phyloP scores from a whole-genome alignment of 768 basidiomycete species.

The Leccinum incarnatum region DNA sequence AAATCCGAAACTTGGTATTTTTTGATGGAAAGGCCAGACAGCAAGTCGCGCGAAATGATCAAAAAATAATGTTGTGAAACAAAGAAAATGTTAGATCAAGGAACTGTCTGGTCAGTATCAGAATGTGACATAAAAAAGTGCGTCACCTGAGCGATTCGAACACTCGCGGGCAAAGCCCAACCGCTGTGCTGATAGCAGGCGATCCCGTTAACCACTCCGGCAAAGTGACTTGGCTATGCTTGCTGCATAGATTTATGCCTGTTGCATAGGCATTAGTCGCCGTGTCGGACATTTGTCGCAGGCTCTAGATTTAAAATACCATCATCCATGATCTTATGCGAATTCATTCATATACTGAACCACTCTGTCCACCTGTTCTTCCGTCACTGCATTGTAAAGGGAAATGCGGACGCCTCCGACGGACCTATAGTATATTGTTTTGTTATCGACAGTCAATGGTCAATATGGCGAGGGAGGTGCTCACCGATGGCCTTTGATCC shows the following conservation, averaged over 20 bases:
- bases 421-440: conserved; percentile 37
- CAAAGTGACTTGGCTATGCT: conserved; percentile 61
- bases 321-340: conserved; percentile 18
- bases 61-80: neutral
- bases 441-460: neutral
- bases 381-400: conserved; percentile 85
- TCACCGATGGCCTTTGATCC: conserved; percentile 90
- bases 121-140: conserved; percentile 27
- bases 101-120: neutral
- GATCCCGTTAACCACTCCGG: conserved; percentile 93
- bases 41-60: neutral
- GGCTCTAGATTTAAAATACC: conserved; percentile 6
- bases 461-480: conserved; percentile 29
- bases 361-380: conserved; percentile 64
- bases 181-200: conserved; percentile 62
- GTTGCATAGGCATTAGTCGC: neutral
- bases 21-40: neutral
- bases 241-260: accelerated
- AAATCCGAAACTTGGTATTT: too few relatives aligned
- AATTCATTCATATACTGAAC: conserved; percentile 62
- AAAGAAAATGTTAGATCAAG: neutral
- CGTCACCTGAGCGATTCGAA: conserved; percentile 64
- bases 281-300: neutral
- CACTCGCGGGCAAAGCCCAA: conserved; percentile 62
- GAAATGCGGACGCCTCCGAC: conserved; percentile 77